Evolutionary conservation across 768 basidiomycete species (phyloP).

Genomic region (Pisolithus orientalis): DNA sequence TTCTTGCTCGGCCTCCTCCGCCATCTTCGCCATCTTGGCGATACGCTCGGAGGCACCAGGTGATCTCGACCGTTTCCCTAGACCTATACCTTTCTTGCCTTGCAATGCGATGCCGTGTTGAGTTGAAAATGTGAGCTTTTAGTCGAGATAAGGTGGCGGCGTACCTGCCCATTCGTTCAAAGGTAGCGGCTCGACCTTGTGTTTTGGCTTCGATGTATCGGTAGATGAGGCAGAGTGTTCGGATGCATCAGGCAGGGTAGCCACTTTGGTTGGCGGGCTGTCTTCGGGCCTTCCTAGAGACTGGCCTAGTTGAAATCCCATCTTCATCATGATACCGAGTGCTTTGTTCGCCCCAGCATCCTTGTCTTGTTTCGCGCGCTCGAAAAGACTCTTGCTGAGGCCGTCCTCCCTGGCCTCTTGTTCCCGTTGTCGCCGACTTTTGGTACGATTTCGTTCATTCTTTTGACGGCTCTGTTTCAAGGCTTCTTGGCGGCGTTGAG

Average conservation of each 20-base stretch:
- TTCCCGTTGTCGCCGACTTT: conserved; percentile 60
- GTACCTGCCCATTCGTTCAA: conserved; percentile 79
- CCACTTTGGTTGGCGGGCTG: conserved; percentile 4
- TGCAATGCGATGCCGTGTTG: conserved; percentile 8
- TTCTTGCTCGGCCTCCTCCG: conserved; percentile 45
- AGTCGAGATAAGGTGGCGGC: conserved; percentile 15
- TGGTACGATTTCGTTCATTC: conserved; percentile 61
- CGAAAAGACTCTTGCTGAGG: conserved; percentile 74
- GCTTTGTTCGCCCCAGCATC: conserved; percentile 57
- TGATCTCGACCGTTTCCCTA: conserved; percentile 61
- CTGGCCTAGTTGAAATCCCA: conserved; percentile 87
- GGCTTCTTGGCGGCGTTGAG: conserved; percentile 63
- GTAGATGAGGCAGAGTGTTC: not conserved
- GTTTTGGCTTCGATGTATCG: conserved; percentile 15
- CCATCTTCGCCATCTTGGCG: conserved; percentile 65
- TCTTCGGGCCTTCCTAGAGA: conserved; percentile 49
- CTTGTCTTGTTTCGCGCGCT: conserved; percentile 61
- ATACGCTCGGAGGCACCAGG: conserved; percentile 57
- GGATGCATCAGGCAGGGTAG: conserved; percentile 2
- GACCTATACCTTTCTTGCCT: conserved; percentile 79
- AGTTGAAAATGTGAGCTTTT: not conserved
- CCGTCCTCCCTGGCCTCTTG: conserved; percentile 73
- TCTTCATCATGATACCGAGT: conserved; percentile 86
- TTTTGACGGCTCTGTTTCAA: conserved; percentile 49
- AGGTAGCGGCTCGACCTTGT: conserved; percentile 64